Base-by-base conservation (phyloP, 2,329 filamentous ascomycete species). In the Aureobasidium melanogenum region DNA sequence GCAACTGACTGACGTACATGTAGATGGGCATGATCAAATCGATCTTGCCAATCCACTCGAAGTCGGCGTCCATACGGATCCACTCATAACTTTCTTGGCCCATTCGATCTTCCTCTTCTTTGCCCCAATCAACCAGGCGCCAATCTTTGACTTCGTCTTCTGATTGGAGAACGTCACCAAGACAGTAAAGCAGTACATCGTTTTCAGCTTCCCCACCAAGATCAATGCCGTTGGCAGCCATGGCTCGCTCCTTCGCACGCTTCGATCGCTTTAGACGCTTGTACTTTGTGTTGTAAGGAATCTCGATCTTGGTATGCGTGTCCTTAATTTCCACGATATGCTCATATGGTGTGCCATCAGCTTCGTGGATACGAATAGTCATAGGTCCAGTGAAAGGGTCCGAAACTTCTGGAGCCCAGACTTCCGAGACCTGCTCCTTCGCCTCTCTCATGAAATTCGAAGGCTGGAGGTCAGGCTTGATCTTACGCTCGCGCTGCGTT, bases 201-300 rank as follows among this genome's bases (percentile, higher is more conserved):
- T 94, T 88, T 59, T 89, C 85, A 8, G 82, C 81, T 64, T 88
- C 88, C 17, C 81, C 80, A 15, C 54, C 54, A 30, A 67, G 70
- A n/a, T 65, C 63, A 61, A 68, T 65, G 61, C 81, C 88, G 46
- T 78, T 82, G 26, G 80, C 84, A 54, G 82, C 84, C 41, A 82
- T 82, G 24, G 83, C 85, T 63, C 89, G 85, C 72, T 96, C 90
- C 71, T 91, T 91, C 71, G 93, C 85, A 34, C 89, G 81, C 47
- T 88, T 84, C 63, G 89, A 97, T 50, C 92, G 82, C 78, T 99
- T 99, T 2, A 99, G 81, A 9, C 95, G 87, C 77, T 97, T 99
- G 77, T 99, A 99, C 72, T 99, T 99, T 0, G 94, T 99, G 69
- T 97, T 97, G 76, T 99, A 99, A 0, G 93, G 92, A 63, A 99